Evolutionary conservation across 1,139 yeast genomes (phyloP), one percentile per base, ranked within the genome.

Genomic region (Yamadazyma spencermartinsiae): DNA sequence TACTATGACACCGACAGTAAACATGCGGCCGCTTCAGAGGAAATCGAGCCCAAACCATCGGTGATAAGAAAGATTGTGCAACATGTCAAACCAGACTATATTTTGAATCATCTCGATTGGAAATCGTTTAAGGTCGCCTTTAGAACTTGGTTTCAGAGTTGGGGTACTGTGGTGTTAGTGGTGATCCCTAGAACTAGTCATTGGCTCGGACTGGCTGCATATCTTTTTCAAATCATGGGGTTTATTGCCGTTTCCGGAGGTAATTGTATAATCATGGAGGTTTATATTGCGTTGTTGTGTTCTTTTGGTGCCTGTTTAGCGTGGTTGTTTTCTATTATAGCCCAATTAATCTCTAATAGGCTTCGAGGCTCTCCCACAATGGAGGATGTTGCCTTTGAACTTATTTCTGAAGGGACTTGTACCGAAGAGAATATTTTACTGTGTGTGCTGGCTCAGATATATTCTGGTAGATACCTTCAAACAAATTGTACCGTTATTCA

Each of bases 201-300:
- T 10, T 66, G 69, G 69, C 28, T 65, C 1, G 71, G 71, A 3
- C 39, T 40, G 13, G 66, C 64, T 2, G 51, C 62, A 1, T 66
- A 56, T 41, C 49, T 66, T 38, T 37, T 58, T 23, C 63, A 56
- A 33, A 54, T 65, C 21, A 46, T 63, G 24, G 62, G 59, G 2
- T 63, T 65, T 34, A 54, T 65, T 31, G 47, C 42, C 3, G 51
- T 52, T 12, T 39, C 64, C 4, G 72, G 72, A 1, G 69, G 68
- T 1, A 40, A 48, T 2, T 58, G 59, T 39, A 41, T 65, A 8
- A 49, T 54, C 1, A 32, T 47, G 13, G 52, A 56, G 30, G 32
- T 58, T 7, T 43, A 52, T 14, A 36, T 48, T 9, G 43, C 58
- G 8, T 4, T 60, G 2, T 24, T 48, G 1, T 46, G 54, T 29